Evolutionary conservation across 805 yeast species (phyloP).

Genomic region (Lachancea mirantina): DNA sequence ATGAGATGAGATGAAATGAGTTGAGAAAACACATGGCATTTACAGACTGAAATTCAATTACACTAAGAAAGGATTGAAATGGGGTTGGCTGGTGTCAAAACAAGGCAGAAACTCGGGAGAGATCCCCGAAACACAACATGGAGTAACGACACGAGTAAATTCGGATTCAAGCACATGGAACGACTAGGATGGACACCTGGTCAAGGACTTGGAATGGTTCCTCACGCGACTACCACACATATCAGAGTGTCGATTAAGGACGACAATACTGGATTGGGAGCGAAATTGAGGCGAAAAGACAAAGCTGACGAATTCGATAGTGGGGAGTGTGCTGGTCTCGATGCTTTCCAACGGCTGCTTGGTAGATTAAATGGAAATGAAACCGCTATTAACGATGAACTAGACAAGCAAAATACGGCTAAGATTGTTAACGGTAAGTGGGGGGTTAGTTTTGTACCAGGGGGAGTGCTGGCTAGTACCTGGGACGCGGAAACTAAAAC

Average conservation of each 20-base stretch:
- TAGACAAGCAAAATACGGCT: slow-evolving; percentile 62
- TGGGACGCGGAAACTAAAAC: slow-evolving; percentile 58
- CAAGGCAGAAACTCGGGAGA: slow-evolving; percentile 75
- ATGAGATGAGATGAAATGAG: slow-evolving; percentile 11
- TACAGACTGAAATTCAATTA: background rate
- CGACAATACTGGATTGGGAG: slow-evolving; percentile 85
- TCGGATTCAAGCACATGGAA: slow-evolving; percentile 80
- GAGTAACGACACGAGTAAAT: slow-evolving; percentile 78
- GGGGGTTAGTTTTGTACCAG: slow-evolving; percentile 83
- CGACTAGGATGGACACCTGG: slow-evolving; percentile 93
- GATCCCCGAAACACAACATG: slow-evolving; percentile 94
- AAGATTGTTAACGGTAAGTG: slow-evolving; percentile 74
- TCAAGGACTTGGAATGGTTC: slow-evolving; percentile 68
- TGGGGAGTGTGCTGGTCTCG: slow-evolving; percentile 85
- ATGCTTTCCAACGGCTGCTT: slow-evolving; percentile 83
- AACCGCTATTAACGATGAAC: slow-evolving; percentile 52
- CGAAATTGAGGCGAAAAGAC: slow-evolving; percentile 53
- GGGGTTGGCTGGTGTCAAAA: slow-evolving; percentile 79
- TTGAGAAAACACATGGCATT: too few species aligned
- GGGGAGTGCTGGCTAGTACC: slow-evolving; percentile 76
- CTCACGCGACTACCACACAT: slow-evolving; percentile 67
- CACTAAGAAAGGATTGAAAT: slow-evolving; percentile 27
- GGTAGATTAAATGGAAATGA: slow-evolving; percentile 88
- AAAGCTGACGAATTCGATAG: slow-evolving; percentile 64
- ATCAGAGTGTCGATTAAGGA: slow-evolving; percentile 77